Evolutionary conservation across 768 basidiomycete genomes (phyloP).

Genomic region (Lentinula sp.): DNA sequence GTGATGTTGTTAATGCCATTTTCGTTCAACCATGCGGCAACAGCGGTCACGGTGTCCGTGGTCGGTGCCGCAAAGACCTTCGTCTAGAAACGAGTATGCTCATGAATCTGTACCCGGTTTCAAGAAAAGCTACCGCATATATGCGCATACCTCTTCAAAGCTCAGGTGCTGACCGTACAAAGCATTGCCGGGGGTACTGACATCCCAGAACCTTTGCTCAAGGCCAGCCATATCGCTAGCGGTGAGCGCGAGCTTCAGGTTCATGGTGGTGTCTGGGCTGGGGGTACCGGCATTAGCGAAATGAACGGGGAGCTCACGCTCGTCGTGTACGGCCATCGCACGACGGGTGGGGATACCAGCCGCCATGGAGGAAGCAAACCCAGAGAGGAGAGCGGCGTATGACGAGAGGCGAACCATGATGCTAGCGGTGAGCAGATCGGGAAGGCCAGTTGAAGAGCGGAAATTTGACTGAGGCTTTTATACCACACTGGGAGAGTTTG

Average conservation of each 20-base stretch:
- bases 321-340: slow-evolving; percentile 20
- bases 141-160: slow-evolving; percentile 26
- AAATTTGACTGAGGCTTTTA: neutral
- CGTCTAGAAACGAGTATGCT: slow-evolving; percentile 11
- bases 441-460: neutral
- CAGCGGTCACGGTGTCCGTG: slow-evolving; percentile 15
- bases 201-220: slow-evolving; percentile 26
- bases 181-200: slow-evolving; percentile 29
- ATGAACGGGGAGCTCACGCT: slow-evolving; percentile 16
- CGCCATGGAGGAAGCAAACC: neutral
- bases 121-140: neutral
- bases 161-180: slow-evolving; percentile 30
- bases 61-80: slow-evolving; percentile 22
- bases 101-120: neutral
- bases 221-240: slow-evolving; percentile 29
- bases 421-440: neutral
- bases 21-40: slow-evolving; percentile 17
- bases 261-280: slow-evolving; percentile 21
- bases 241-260: slow-evolving; percentile 29
- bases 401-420: slow-evolving; percentile 6
- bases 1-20: slow-evolving; percentile 17
- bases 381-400: neutral
- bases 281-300: slow-evolving; percentile 24
- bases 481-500: neutral
- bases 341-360: slow-evolving; percentile 4